These are phyloP conservation scores for Amanita jacksonii DNA, from an alignment of 768 basidiomycete species.

Conservation along the genomic window DNA sequence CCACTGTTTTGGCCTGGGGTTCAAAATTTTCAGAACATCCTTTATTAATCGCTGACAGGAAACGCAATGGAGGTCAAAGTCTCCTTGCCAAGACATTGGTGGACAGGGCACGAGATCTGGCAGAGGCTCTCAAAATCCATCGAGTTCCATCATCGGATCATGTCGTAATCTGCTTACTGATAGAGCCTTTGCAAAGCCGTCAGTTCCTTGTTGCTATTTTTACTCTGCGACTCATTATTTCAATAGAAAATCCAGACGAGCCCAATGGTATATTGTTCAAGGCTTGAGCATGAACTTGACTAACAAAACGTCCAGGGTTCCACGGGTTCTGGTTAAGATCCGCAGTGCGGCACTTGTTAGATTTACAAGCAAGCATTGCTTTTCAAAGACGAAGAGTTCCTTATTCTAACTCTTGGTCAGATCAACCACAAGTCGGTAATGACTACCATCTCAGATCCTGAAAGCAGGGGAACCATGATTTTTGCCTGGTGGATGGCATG, in stretches of 20 bases:
- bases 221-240: conserved; percentile 10
- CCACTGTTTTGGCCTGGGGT: conserved; percentile 86
- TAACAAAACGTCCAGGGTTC: conserved; percentile 46
- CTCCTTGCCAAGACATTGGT: conserved; percentile 69
- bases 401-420: conserved; percentile 25
- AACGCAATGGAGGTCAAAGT: conserved; percentile 63
- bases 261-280: conserved; percentile 43
- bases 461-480: conserved; percentile 75
- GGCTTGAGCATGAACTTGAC: conserved; percentile 11
- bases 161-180: conserved; percentile 70
- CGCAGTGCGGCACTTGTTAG: conserved; percentile 69
- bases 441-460: conserved; percentile 61
- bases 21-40: conserved; percentile 92
- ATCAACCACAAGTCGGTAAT: conserved; percentile 81
- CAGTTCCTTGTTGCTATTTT: conserved; percentile 27
- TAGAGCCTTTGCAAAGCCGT: conserved; percentile 86
- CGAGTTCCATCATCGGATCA: conserved; percentile 71
- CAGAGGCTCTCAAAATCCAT: conserved; percentile 82
- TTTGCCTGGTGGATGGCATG: conserved; percentile 95
- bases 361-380: conserved; percentile 49
- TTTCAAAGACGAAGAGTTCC: conserved; percentile 9
- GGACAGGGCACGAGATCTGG: conserved; percentile 74
- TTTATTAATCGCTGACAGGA: conserved; percentile 68
- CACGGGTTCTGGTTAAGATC: conserved; percentile 79
- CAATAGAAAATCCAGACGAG: conserved; percentile 61